These are phyloP conservation scores for Populus hybrid DNA, from an alignment of 441 rosid species.

Conservation along the genomic window DNA sequence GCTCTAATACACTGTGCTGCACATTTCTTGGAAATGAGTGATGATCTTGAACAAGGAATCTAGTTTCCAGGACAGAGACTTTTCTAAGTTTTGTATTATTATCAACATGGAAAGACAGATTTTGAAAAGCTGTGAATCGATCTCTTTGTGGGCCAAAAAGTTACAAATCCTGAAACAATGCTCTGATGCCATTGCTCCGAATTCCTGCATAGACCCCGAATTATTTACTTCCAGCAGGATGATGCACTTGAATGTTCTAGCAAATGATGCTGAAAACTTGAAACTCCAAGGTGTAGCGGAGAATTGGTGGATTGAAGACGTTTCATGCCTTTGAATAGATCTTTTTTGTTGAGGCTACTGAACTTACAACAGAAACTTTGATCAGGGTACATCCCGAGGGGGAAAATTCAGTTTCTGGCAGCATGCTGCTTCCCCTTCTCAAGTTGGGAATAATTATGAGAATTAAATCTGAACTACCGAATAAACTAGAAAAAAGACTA, in stretches of 20 bases:
- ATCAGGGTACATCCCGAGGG: slow-evolving; percentile 44
- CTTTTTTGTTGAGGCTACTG: slow-evolving; percentile 42
- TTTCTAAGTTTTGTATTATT: slow-evolving; percentile 36
- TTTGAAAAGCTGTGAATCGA: slow-evolving; percentile 43
- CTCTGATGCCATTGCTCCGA: slow-evolving; percentile 54
- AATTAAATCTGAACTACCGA: slow-evolving; percentile 25
- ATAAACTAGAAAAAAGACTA: slow-evolving; percentile 34
- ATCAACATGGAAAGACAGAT: slow-evolving; percentile 50
- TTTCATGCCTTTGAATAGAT: slow-evolving; percentile 50
- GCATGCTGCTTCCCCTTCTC: slow-evolving; percentile 53
- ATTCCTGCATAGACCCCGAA: slow-evolving; percentile 34
- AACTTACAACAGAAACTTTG: slow-evolving; percentile 37
- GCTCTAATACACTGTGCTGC: slow-evolving; percentile 48
- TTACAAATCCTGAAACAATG: slow-evolving; percentile 41
- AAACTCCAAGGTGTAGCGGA: slow-evolving; percentile 18
- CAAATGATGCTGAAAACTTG: slow-evolving; percentile 10
- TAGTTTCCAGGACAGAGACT: slow-evolving; percentile 43
- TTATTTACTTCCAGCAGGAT: slow-evolving; percentile 12
- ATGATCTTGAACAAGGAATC: slow-evolving; percentile 46
- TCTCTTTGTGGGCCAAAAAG: slow-evolving; percentile 43
- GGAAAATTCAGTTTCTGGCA: slow-evolving; percentile 48
- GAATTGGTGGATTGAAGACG: slow-evolving; percentile 62
- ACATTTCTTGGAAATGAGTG: slow-evolving; percentile 55
- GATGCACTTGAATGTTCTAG: slow-evolving; percentile 9
- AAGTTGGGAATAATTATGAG: slow-evolving; percentile 34